phyloP scores from a whole-genome alignment of 2,329 filamentous ascomycete species.

The Rutstroemia sp. region DNA sequence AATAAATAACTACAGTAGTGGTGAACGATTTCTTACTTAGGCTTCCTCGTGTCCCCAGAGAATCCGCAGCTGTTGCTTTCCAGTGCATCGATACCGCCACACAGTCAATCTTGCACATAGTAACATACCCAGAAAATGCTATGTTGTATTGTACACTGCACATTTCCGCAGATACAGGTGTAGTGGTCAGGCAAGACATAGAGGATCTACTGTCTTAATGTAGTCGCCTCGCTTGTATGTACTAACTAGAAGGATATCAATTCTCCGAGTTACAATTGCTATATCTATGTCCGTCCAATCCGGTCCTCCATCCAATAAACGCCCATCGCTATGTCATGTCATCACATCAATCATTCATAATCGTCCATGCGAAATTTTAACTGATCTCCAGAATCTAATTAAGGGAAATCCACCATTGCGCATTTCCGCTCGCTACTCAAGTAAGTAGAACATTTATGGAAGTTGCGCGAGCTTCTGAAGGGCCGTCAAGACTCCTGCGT shows the following conservation, averaged over 20 bases:
- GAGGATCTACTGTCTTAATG: too few relatives aligned
- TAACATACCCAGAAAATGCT: too few relatives aligned
- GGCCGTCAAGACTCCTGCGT: slow-evolving; percentile 43
- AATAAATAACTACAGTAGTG: too few relatives aligned
- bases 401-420: background rate
- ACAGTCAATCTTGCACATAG: too few relatives aligned
- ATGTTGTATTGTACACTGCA: too few relatives aligned
- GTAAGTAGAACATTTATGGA: slow-evolving; percentile 1
- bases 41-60: too few relatives aligned
- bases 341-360: background rate
- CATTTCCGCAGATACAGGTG: too few relatives aligned
- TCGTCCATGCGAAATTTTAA: background rate
- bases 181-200: too few relatives aligned
- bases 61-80: too few relatives aligned
- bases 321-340: background rate
- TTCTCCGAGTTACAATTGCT: background rate
- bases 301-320: background rate
- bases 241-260: background rate
- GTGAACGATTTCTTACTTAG: too few relatives aligned
- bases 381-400: background rate
- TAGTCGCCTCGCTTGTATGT: too few relatives aligned
- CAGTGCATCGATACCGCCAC: too few relatives aligned
- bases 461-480: slow-evolving; percentile 42
- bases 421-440: background rate
- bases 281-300: background rate